Base-by-base conservation (phyloP, 2,329 filamentous ascomycete genomes). In the Calonectria hawksworthii region DNA sequence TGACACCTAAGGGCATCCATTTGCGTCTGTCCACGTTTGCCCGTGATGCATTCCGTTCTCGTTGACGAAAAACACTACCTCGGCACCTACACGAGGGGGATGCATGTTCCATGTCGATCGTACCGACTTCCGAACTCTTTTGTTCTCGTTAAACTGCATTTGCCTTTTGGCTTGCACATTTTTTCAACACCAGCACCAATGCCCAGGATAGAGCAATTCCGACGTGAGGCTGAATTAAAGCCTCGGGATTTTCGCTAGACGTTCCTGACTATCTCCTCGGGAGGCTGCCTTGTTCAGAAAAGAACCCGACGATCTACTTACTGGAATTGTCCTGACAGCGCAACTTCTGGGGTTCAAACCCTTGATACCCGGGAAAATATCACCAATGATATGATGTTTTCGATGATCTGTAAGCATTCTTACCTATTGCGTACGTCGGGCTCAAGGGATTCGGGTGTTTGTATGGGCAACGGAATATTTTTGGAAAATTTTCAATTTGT, bases 201-300 rank as follows among this genome's bases (percentile, higher is more conserved):
- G 13, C 11, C 32, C 54, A 59, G n/a, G 8, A 59, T n/a, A 38
- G 3, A 26, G 8, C 41, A 47, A 23, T 36, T 66, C 41, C 41
- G 32, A 26, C 23, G 7, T 65, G 56, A 70, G 71, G 72, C 70
- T 73, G 56, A 71, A 68, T 66, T 78, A 75, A 75, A 70, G 47
- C 71, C 23, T 74, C 69, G 54, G 65, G 70, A 75, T 76, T 74
- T 73, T 36, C 74, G 66, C 63, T 36, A 69, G 73, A 74, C 73
- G 79, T 81, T 81, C 79, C 79, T 81, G 79, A 78, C 78, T 81
- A 81, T 81, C 73, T 50, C 44, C 30, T 69, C 65, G 70, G 68
- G 50, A 70, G 68, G 66, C 65, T 80, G 59, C 77, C 76, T 50
- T 75, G 64, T 80, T 79, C 72, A 81, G 77, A 80, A 67, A 79